Conservation (phyloP, 768 basidiomycete species). For the Pulveroboletus frians region DNA sequence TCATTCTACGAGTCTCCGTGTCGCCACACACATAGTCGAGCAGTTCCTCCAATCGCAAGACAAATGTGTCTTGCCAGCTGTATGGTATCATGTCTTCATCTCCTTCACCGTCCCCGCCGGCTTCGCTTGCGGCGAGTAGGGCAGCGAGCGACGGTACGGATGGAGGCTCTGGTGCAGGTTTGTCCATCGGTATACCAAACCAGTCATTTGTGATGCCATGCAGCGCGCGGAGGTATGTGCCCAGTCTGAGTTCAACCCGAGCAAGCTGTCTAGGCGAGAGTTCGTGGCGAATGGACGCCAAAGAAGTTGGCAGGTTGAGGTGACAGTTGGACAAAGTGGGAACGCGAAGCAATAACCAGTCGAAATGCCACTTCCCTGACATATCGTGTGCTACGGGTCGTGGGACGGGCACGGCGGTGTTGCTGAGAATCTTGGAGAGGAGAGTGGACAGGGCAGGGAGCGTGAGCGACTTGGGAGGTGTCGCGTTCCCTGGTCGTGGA, state of each 20-base stretch:
- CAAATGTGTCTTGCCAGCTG: constrained; percentile 77
- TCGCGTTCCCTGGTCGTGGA: constrained; percentile 7
- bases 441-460: constrained; percentile 35
- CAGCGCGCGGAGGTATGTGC: constrained; percentile 55
- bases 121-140: constrained; percentile 2
- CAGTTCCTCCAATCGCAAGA: constrained; percentile 49
- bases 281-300: constrained; percentile 34
- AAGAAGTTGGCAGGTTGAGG: constrained; percentile 20
- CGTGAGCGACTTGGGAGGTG: constrained; percentile 21
- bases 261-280: constrained; percentile 36
- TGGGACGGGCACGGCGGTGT: constrained; percentile 49
- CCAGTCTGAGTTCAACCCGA: constrained; percentile 56
- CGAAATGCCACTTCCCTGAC: constrained; percentile 27
- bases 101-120: constrained; percentile 5
- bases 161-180: constrained; percentile 30
- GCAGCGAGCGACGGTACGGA: constrained; percentile 12
- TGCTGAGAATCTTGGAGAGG: constrained; percentile 37
- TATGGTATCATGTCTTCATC: constrained; percentile 33
- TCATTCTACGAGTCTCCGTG: constrained; percentile 13
- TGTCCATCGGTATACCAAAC: constrained; percentile 53
- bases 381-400: constrained; percentile 44
- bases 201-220: constrained; percentile 74
- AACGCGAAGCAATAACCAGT: constrained; percentile 31
- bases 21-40: constrained; percentile 39
- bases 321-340: constrained; percentile 33